Conservation (phyloP, 192 early-diverging fungal species). For the Coemansia sp. region DNA sequence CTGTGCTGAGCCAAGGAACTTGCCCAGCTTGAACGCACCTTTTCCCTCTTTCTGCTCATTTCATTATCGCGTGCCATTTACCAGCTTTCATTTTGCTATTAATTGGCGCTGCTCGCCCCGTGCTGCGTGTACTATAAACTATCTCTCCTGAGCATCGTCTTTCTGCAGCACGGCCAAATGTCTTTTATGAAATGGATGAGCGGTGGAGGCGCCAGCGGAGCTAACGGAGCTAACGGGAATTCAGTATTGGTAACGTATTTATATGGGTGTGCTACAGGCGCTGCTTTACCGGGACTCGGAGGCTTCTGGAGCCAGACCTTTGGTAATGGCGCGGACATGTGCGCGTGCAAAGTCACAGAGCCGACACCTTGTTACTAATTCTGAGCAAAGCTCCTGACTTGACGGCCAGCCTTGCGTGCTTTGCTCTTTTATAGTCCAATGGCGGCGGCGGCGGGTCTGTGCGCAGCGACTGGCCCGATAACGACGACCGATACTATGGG, state of each 20-base stretch:
- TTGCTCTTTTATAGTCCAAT: slow-evolving; percentile 15
- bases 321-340: too few species aligned
- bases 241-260: slow-evolving; percentile 6
- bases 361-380: too few species aligned
- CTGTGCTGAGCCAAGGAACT: too few species aligned
- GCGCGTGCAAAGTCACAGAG: too few species aligned
- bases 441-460: slow-evolving; percentile 11
- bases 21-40: not conserved
- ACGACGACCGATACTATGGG: slow-evolving; percentile 78
- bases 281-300: not conserved
- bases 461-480: slow-evolving; percentile 48
- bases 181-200: slow-evolving; percentile 71
- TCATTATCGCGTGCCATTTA: too few species aligned
- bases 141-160: not conserved
- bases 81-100: not conserved
- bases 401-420: too few species aligned
- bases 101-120: not conserved
- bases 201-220: slow-evolving; percentile 15
- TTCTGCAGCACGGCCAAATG: slow-evolving; percentile 30
- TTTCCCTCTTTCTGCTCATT: not conserved
- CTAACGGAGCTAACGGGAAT: slow-evolving; percentile 18
- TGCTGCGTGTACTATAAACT: not conserved
- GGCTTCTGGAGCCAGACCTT: too few species aligned
- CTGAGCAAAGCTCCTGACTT: too few species aligned
- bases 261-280: not conserved